Conservation (phyloP, 2,329 filamentous ascomycete species). For the Aspergillus brunneoviolaceus region DNA sequence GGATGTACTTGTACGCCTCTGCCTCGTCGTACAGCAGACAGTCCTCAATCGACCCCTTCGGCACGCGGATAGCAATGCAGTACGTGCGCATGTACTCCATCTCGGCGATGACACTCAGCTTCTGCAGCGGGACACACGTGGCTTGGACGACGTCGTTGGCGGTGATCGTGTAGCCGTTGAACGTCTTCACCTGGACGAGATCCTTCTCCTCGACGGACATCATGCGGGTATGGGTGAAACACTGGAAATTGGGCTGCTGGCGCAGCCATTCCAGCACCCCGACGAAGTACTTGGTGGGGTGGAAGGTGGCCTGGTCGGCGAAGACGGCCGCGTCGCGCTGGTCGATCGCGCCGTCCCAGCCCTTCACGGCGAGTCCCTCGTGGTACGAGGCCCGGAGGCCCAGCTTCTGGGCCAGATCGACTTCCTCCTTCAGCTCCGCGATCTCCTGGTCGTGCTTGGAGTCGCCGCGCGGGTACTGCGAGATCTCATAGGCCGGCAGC, state of each 20-base stretch:
- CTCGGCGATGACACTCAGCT: conserved; percentile 53
- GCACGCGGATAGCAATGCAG: conserved; percentile 56
- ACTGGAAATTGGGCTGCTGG: conserved; percentile 54
- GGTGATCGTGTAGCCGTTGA: conserved; percentile 48
- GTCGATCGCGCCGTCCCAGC: conserved; percentile 53
- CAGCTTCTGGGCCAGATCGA: conserved; percentile 43
- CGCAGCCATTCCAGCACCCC: conserved; percentile 55
- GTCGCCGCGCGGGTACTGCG: conserved; percentile 47
- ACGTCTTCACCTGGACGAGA: conserved; percentile 49
- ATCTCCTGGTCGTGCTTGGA: conserved; percentile 49
- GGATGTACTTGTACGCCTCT: conserved; percentile 57
- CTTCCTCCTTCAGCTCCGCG: conserved; percentile 48
- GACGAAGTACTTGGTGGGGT: conserved; percentile 57
- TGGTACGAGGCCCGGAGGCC: conserved; percentile 42
- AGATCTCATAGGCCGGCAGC: conserved; percentile 52
- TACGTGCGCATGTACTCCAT: conserved; percentile 57
- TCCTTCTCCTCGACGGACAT: conserved; percentile 51
- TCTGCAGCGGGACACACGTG: conserved; percentile 57
- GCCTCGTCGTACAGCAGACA: conserved; percentile 57
- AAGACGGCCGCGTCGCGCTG: conserved; percentile 54
- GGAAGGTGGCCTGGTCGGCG: conserved; percentile 54
- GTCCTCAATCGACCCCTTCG: conserved; percentile 54
- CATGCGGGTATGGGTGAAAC: conserved; percentile 54
- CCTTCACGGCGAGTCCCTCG: conserved; percentile 49
- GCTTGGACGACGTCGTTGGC: conserved; percentile 54